Evolutionary conservation across 805 yeast species (phyloP).

Genomic region (Candida patagonica): DNA sequence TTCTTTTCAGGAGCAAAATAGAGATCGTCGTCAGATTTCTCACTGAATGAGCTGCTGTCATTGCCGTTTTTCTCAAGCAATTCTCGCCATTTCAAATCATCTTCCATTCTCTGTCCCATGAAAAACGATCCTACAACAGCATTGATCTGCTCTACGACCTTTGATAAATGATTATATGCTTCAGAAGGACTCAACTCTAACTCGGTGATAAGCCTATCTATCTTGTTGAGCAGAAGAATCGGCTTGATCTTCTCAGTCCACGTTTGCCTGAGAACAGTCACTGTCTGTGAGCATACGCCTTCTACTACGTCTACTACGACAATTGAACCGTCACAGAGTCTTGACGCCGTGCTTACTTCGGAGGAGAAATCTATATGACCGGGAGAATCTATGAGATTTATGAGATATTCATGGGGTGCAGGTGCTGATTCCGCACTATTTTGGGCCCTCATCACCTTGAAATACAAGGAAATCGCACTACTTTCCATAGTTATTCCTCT

Average conservation of each 20-base stretch:
- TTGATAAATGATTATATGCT: slow-evolving; percentile 71
- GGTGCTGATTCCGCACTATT: slow-evolving; percentile 15
- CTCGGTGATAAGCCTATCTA: slow-evolving; percentile 78
- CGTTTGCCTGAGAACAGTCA: slow-evolving; percentile 87
- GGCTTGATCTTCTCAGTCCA: slow-evolving; percentile 92
- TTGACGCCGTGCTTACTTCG: slow-evolving; percentile 92
- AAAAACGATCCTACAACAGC: slow-evolving; percentile 89
- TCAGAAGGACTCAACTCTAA: slow-evolving; percentile 74
- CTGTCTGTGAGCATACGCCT: slow-evolving; percentile 97
- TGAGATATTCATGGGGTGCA: slow-evolving; percentile 60
- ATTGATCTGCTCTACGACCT: slow-evolving; percentile 85
- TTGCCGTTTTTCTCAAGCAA: slow-evolving; percentile 34
- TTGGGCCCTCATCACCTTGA: slow-evolving; percentile 47
- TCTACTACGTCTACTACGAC: slow-evolving; percentile 94
- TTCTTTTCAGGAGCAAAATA: slow-evolving; percentile 82
- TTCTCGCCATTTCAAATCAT: slow-evolving; percentile 52
- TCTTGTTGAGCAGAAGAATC: slow-evolving; percentile 77
- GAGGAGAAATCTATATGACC: slow-evolving; percentile 98
- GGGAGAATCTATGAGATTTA: slow-evolving; percentile 93
- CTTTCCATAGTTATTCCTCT: slow-evolving; percentile 98
- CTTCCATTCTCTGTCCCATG: slow-evolving; percentile 88
- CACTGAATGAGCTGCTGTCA: slow-evolving; percentile 47
- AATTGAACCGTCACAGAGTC: slow-evolving; percentile 94
- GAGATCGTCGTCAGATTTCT: slow-evolving; percentile 68
- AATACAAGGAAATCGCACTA: slow-evolving; percentile 88